Percentiles rank a stretch among this genome's conserved stretches.
Conservation (phyloP, 192 early-diverging fungal species). For the Backusella westeae region DNA sequence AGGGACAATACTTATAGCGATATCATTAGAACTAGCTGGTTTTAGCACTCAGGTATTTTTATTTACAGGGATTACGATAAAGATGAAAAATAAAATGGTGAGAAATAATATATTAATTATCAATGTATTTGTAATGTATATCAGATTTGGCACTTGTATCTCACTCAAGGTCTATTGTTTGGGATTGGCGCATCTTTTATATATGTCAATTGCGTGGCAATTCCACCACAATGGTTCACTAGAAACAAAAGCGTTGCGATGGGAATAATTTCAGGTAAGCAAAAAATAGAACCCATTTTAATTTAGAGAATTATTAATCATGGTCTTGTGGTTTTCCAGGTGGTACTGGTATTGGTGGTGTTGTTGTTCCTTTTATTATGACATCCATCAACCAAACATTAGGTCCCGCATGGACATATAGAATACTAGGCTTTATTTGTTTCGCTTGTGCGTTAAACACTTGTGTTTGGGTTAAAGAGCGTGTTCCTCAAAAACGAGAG, state of each 20-base stretch:
- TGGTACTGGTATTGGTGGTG: conserved; percentile 72
- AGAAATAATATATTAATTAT: neutral
- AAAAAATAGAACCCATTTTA: no score
- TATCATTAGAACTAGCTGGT: conserved; percentile 20
- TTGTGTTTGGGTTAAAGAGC: conserved; percentile 12
- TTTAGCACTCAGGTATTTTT: conserved; percentile 4
- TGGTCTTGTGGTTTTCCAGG: conserved; percentile 7
- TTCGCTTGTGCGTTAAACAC: conserved; percentile 3
- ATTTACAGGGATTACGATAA: neutral
- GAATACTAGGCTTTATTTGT: conserved; percentile 30
- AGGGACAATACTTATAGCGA: conserved; percentile 6
- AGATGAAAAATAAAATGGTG: neutral
- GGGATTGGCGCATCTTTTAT: conserved; percentile 44
- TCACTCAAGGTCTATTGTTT: conserved; percentile 59
- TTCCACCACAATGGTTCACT: conserved; percentile 59
- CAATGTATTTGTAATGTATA: neutral
- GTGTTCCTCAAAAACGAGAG: neutral
- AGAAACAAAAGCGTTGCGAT: conserved; percentile 52
- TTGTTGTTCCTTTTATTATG: conserved; percentile 59
- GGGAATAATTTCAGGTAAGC: conserved; percentile 40
- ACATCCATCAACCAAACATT: conserved; percentile 51
- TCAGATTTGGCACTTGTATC: conserved; percentile 59
- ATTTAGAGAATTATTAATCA: no score
- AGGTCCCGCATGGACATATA: conserved; percentile 52
- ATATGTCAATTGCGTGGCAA: conserved; percentile 23